Evolutionary conservation across 495 filamentous ascomycete species (phyloP).

Genomic region (Rhizodiscina lignyota): DNA sequence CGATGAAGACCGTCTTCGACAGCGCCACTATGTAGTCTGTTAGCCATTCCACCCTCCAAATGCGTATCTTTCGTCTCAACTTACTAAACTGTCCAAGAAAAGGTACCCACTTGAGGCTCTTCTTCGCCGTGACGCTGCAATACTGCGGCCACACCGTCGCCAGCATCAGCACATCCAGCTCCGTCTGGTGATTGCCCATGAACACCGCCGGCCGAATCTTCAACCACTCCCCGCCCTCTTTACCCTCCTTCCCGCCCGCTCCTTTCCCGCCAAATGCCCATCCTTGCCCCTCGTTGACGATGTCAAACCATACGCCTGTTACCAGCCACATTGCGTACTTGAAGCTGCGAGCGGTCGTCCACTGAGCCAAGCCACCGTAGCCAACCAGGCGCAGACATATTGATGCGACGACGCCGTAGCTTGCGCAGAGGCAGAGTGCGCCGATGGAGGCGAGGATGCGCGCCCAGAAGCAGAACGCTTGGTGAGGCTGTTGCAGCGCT

Average conservation of each 20-base stretch:
- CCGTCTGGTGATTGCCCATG: constrained; percentile 85
- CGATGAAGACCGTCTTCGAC: constrained; percentile 84
- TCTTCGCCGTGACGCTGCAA: constrained; percentile 88
- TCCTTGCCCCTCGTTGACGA: constrained; percentile 21
- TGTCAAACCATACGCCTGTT: constrained; percentile 64
- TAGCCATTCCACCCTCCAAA: not conserved
- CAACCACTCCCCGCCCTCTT: constrained; percentile 17
- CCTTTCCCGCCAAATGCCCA: constrained; percentile 4
- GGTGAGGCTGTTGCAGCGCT: no score
- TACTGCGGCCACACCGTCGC: constrained; percentile 76
- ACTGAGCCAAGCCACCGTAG: constrained; percentile 63
- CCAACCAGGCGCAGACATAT: constrained; percentile 55
- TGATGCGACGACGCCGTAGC: constrained; percentile 64
- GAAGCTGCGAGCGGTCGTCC: constrained; percentile 66
- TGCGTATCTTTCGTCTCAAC: no score
- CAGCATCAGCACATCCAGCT: constrained; percentile 86
- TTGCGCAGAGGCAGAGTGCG: constrained; percentile 45
- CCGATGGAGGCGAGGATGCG: constrained; percentile 57
- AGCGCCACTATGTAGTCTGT: constrained; percentile 40
- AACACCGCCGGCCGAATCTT: constrained; percentile 67
- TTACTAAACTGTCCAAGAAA: constrained; percentile 89
- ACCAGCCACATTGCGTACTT: constrained; percentile 60
- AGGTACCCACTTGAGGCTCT: constrained; percentile 59
- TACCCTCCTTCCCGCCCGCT: constrained; percentile 9
- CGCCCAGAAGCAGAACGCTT: constrained; percentile 40